These are phyloP conservation scores for Scedosporium apiospermum DNA, from an alignment of 2,329 filamentous ascomycete species.

Conservation along the genomic window DNA sequence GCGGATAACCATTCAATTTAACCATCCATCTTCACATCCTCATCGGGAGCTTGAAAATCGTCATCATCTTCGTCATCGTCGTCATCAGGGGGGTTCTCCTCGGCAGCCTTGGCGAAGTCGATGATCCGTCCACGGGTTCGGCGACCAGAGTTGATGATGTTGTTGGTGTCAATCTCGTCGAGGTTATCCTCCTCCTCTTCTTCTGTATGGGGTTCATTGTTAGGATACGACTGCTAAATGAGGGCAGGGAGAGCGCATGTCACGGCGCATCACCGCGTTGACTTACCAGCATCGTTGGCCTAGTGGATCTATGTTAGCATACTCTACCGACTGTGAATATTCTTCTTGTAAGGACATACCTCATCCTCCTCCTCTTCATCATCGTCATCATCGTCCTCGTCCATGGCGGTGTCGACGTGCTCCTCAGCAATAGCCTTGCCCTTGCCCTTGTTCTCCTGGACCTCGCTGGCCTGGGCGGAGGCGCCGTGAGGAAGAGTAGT, in stretches of 20 bases:
- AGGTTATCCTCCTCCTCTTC: conserved; percentile 68
- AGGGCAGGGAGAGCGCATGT: neutral
- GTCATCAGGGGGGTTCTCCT: conserved; percentile 64
- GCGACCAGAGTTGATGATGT: conserved; percentile 70
- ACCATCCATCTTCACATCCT: conserved; percentile 63
- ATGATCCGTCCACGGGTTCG: conserved; percentile 90
- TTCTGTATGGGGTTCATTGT: conserved; percentile 24
- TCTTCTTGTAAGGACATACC: conserved; percentile 28
- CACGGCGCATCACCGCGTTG: neutral
- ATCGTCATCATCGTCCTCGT: conserved; percentile 65
- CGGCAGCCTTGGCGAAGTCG: conserved; percentile 84
- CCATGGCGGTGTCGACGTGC: conserved; percentile 56
- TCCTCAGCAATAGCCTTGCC: conserved; percentile 59
- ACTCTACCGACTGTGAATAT: neutral
- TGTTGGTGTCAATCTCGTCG: conserved; percentile 82
- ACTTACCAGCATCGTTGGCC: conserved; percentile 17
- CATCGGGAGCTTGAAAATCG: conserved; percentile 52
- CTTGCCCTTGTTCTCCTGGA: conserved; percentile 68
- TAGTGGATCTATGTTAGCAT: conserved; percentile 9
- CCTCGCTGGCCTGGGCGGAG: conserved; percentile 26
- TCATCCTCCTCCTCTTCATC: conserved; percentile 60
- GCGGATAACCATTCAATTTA: conserved; percentile 13
- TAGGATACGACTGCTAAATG: conserved; percentile 13
- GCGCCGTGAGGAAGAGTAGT: conserved; percentile 36
- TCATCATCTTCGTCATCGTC: conserved; percentile 76